Base-by-base conservation (phyloP, 108 stramenopile genomes). In the Phaeodactylum tricornutum region DNA sequence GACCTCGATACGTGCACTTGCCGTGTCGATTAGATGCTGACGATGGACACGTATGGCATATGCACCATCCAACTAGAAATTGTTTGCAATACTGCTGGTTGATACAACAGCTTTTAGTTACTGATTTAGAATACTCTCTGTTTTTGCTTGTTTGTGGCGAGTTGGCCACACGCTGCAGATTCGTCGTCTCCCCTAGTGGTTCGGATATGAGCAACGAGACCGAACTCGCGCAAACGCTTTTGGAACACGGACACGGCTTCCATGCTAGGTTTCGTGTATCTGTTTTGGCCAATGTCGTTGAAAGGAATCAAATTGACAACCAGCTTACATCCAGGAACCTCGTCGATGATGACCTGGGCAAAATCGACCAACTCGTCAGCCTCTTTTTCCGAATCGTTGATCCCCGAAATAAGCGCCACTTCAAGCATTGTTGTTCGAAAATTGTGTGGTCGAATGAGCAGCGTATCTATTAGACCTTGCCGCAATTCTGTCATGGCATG, bases 261-360 rank as follows among this genome's bases (percentile, higher is more conserved):
- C 27, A 17, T 33, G 11, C 68, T 53, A 8, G 88, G 88, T 47
- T 65, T 58, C 20, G 61, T 27, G 53, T 74, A 85, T 6, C 28
- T 48, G 31, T 54, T 15, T 17, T 34, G 33, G 7, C 69, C 78
- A 58, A 90, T 86, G 39, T 80, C 67, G 55, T 94, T 94, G 50
- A 66, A 94, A 0, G 93, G 88, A 26, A 94, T 94, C 47, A 91
- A 45, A 56, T 94, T 90, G 36, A 90, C 59, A 14, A 79, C 65
- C 15, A 84, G 40, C 56, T 84, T 84, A 21, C 53, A 55, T 23
- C 69, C 75, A 24, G 64, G 61, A 17, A 71, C 71, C 28, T 55
- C 57, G 28, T 77, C 69, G 27, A 72, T 32, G 33, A 92, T 73
- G 12, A 63, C 59, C 17, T 52, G 50, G 19, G 73, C 49, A 62